These are phyloP conservation scores for Hydnomerulius pinastri DNA, from an alignment of 768 basidiomycete genomes.

Conservation along the genomic window DNA sequence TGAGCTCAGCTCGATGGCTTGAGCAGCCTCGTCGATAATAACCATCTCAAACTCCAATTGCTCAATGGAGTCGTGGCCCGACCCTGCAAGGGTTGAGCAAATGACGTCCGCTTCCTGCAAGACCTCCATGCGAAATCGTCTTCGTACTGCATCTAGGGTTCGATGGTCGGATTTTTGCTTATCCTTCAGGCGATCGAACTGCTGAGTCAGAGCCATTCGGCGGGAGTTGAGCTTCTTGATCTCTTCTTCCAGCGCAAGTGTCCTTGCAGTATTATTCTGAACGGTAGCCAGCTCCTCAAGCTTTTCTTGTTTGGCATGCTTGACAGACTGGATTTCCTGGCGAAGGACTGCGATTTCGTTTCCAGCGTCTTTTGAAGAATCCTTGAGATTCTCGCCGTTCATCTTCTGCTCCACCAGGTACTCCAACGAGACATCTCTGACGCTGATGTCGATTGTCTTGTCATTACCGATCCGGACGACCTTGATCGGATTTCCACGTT, in stretches of 20 bases:
- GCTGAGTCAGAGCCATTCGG: constrained; percentile 62
- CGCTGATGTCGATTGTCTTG: constrained; percentile 70
- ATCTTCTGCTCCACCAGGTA: constrained; percentile 79
- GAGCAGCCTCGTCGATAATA: constrained; percentile 97
- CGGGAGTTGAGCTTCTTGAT: constrained; percentile 65
- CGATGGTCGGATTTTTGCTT: constrained; percentile 79
- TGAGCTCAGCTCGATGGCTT: constrained; percentile 93
- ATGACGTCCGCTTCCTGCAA: constrained; percentile 90
- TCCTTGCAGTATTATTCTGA: constrained; percentile 58
- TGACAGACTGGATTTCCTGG: constrained; percentile 69
- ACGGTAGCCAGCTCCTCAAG: constrained; percentile 56
- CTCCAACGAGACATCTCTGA: constrained; percentile 87
- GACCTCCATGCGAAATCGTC: constrained; percentile 74
- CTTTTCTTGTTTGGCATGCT: constrained; percentile 59
- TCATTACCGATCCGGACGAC: constrained; percentile 91
- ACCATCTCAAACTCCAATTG: constrained; percentile 91
- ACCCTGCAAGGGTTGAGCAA: constrained; percentile 89
- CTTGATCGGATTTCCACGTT: constrained; percentile 58
- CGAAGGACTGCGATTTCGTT: constrained; percentile 62
- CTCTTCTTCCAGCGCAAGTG: constrained; percentile 65
- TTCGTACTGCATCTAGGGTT: constrained; percentile 77
- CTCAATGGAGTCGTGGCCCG: constrained; percentile 86
- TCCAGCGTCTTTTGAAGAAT: constrained; percentile 50
- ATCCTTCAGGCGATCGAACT: constrained; percentile 79
- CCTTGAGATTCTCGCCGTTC: constrained; percentile 41